Evolutionary conservation across 805 yeast genomes (phyloP), one percentile per base, ranked within the genome.

Genomic region (Saccharomycopsis babjevae): DNA sequence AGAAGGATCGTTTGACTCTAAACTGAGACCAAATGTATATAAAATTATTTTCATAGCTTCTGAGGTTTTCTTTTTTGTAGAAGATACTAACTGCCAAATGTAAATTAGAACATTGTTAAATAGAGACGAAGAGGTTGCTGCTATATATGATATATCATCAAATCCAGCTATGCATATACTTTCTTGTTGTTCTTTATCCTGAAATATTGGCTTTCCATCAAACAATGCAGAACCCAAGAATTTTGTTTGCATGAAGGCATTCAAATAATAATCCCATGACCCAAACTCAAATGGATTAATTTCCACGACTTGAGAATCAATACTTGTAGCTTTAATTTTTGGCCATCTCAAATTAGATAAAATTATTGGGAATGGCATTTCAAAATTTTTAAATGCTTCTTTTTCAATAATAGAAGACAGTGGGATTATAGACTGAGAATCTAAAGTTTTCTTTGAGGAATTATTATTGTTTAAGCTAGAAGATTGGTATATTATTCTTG

Each of bases 301-400:
- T 68, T 85, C 89, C 64, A 83, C 78, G 1, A 82, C 62, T 61
- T 76, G 79, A 1, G 85, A 78, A 38, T 70, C 69, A 1, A 65
- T n/a, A 56, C 73, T 68, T 57, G 63, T 70, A 63, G 67, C 71
- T 57, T 66, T 67, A 11, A 66, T 58, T 64, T 60, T 73, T 3
- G 78, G 79, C 58, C 72, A 74, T 64, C 76, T 76, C 60, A 68
- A 72, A 78, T 83, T 83, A 15, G 84, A 80, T 63, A 80, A 84
- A 66, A 80, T 74, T 66, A 85, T 83, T 57, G 87, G 94, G 75
- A 80, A 87, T 60, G 87, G 96, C 85, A 82, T 86, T 54, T 79
- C 76, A 61, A 82, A 83, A 62, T 80, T 74, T 60, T 78, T 70
- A 74, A 83, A 89, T 58, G 81, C 82, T 43, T 83, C 83, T 68